A percentile compares a stretch with the other conserved stretches of the same genome.
Conservation (phyloP, 2,329 filamentous ascomycete species). For the Lachnellula arida region DNA sequence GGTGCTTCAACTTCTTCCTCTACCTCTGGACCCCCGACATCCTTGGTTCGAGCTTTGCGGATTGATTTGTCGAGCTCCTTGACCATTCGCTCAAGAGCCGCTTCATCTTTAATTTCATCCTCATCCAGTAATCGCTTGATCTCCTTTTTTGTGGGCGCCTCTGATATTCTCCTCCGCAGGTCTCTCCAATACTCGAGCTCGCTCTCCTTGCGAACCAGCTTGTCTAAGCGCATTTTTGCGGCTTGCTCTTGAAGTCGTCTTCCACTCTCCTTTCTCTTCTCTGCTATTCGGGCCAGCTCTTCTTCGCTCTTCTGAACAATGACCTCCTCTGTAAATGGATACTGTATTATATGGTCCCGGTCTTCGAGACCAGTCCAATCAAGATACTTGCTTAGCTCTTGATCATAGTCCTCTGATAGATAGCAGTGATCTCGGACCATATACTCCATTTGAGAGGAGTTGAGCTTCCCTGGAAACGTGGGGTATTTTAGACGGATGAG, state of each 20-base stretch:
- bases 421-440: slow-evolving; percentile 89
- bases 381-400: slow-evolving; percentile 70
- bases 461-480: slow-evolving; percentile 80
- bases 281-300: slow-evolving; percentile 82
- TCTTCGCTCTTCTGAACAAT: slow-evolving; percentile 90
- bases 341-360: slow-evolving; percentile 82
- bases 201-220: slow-evolving; percentile 91
- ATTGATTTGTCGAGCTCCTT: slow-evolving; percentile 89
- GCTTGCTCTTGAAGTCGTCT: slow-evolving; percentile 90
- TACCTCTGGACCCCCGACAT: slow-evolving; percentile 76
- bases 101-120: slow-evolving; percentile 89
- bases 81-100: slow-evolving; percentile 75
- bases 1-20: slow-evolving; percentile 75
- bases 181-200: slow-evolving; percentile 92
- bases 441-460: slow-evolving; percentile 78
- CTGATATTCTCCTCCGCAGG: slow-evolving; percentile 65
- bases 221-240: slow-evolving; percentile 94
- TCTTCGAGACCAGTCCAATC: slow-evolving; percentile 93
- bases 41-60: slow-evolving; percentile 85
- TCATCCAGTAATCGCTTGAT: slow-evolving; percentile 78
- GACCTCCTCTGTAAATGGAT: slow-evolving; percentile 88
- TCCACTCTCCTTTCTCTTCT: slow-evolving; percentile 92
- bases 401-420: slow-evolving; percentile 76
- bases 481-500: slow-evolving; percentile 89
- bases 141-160: slow-evolving; percentile 86